phyloP scores from a whole-genome alignment of 2,329 filamentous ascomycete species.

The Aspergillus chevalieri region DNA sequence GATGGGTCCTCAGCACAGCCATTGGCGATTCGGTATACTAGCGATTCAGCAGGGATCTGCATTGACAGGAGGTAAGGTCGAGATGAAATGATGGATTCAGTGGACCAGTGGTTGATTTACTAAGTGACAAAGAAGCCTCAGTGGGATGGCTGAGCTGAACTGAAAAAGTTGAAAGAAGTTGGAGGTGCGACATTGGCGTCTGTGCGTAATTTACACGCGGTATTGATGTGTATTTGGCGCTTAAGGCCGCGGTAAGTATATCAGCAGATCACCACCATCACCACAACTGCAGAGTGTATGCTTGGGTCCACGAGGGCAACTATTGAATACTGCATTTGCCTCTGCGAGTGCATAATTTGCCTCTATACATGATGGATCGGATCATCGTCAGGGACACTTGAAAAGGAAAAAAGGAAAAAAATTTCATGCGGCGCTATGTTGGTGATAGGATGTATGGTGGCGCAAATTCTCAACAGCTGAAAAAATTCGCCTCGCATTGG shows the following conservation, averaged over 20 bases:
- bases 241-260: not conserved
- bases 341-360: too few species aligned
- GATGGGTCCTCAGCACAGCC: not conserved
- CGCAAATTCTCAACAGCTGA: conserved; percentile 18
- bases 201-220: not conserved
- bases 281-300: too few species aligned
- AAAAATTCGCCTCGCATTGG: conserved; percentile 5
- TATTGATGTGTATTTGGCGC: not conserved
- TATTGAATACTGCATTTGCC: too few species aligned
- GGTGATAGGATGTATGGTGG: conserved; percentile 9
- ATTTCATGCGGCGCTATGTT: not conserved
- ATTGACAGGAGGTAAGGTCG: not conserved
- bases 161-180: not conserved
- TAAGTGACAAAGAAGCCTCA: not conserved
- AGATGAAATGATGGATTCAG: not conserved
- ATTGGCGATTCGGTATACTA: not conserved
- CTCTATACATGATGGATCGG: too few species aligned
- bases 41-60: not conserved
- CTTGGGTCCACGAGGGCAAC: too few species aligned
- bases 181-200: not conserved
- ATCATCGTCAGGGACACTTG: too few species aligned
- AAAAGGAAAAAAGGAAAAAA: not conserved
- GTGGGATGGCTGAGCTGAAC: not conserved
- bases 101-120: not conserved
- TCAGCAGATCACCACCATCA: too few species aligned